Evolutionary conservation across 371 early-diverging fungal species (phyloP).

Genomic region (Mucor racemosus): DNA sequence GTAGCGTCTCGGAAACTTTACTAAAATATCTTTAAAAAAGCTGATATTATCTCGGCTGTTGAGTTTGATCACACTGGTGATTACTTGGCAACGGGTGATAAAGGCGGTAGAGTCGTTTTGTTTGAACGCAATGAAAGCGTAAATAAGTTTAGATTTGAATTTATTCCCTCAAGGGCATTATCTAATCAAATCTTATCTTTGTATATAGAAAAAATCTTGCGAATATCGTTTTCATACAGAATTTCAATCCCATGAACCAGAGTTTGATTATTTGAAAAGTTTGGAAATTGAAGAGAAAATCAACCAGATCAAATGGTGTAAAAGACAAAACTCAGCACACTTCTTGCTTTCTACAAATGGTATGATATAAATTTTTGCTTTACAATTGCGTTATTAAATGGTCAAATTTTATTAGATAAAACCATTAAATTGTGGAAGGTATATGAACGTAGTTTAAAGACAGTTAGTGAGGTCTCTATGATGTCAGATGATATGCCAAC

Average conservation of each 20-base stretch:
- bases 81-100: conserved; percentile 92
- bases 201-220: conserved; percentile 83
- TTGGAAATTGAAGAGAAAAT: conserved; percentile 97
- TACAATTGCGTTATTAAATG: background rate
- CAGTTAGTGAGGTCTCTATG: conserved; percentile 79
- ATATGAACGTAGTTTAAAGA: conserved; percentile 83
- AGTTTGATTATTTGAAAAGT: conserved; percentile 96
- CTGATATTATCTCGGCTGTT: conserved; percentile 96
- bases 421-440: conserved; percentile 96
- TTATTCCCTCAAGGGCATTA: background rate
- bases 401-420: conserved; percentile 65
- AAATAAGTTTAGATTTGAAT: background rate
- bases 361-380: conserved; percentile 26
- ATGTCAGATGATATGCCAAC: conserved; percentile 47
- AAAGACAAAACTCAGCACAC: conserved; percentile 82
- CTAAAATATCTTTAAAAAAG: conserved; percentile 41
- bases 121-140: conserved; percentile 79
- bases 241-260: conserved; percentile 95
- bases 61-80: conserved; percentile 93
- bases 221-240: conserved; percentile 94
- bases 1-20: conserved; percentile 1
- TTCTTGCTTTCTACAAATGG: conserved; percentile 92
- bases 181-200: background rate
- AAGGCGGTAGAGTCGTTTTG: conserved; percentile 90
- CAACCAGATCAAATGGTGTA: conserved; percentile 92